Conservation (phyloP, 495 filamentous ascomycete genomes). For the Penicillium fimorum region DNA sequence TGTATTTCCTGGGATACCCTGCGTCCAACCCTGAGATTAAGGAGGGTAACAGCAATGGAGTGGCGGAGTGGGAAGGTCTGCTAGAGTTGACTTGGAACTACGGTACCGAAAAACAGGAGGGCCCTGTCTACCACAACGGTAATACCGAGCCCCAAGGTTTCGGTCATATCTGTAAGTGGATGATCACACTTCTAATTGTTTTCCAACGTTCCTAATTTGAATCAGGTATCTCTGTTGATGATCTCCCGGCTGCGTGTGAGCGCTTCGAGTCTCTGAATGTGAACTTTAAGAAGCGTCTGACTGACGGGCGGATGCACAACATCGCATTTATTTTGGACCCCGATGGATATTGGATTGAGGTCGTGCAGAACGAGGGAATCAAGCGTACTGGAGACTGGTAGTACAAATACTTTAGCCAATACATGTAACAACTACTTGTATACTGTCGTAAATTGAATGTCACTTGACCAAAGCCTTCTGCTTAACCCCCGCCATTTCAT, state of each 20-base stretch:
- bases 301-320: slow-evolving; percentile 88
- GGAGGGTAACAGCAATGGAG: slow-evolving; percentile 53
- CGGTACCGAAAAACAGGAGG: slow-evolving; percentile 85
- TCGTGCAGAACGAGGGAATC: slow-evolving; percentile 68
- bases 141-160: slow-evolving; percentile 92
- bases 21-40: slow-evolving; percentile 43
- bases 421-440: not conserved
- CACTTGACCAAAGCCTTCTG: slow-evolving; percentile 7
- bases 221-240: slow-evolving; percentile 79
- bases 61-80: slow-evolving; percentile 73
- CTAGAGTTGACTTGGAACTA: slow-evolving; percentile 96
- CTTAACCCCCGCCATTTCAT: slow-evolving; percentile 21
- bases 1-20: slow-evolving; percentile 89
- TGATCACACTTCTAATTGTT: slow-evolving; percentile 67
- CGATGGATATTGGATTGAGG: slow-evolving; percentile 89
- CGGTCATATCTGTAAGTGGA: slow-evolving; percentile 75
- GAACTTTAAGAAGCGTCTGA: slow-evolving; percentile 92
- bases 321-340: slow-evolving; percentile 94
- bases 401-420: not conserved
- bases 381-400: slow-evolving; percentile 51
- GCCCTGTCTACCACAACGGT: slow-evolving; percentile 87
- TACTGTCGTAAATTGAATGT: not conserved
- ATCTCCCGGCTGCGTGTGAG: slow-evolving; percentile 78
- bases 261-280: slow-evolving; percentile 79
- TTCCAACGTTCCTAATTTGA: slow-evolving; percentile 52